Base-by-base conservation (phyloP, 371 early-diverging fungal genomes). In the Actinomucor elegans region DNA sequence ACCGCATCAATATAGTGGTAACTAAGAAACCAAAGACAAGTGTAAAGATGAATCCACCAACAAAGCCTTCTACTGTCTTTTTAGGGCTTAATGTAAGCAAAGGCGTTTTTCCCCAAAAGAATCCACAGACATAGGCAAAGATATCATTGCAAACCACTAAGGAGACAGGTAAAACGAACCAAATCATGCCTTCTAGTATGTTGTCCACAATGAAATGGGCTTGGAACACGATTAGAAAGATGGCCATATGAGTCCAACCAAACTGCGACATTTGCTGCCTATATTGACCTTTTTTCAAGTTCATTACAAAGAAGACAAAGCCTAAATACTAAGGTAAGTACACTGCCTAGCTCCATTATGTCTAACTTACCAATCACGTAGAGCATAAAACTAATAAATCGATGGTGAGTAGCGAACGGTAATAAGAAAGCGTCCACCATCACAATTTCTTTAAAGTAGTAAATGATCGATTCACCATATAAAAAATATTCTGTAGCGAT, bases 1-100 rank as follows among this genome's bases (percentile, higher is more conserved):
- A 93, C 64, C 80, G 77, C 71, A 73, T 73, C 27, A 79, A 48
- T 9, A 79, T 33, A 11, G 69, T 54, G 12, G 64, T 38, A 20
- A 92, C 85, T 53, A 93, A 52, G 52, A 94, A 87, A 3, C 93
- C 98, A 71, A 94, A 90, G 23, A 93, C 57, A 50, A 92, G 64
- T 1, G 99, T 99, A 57, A 84, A 81, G 36, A 99, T 51, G 52
- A 93, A 86, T 17, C 91, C 99, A 38, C 99, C 99, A 41, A 98
- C 80, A 64, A 98, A 99, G 4, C 99, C 99, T 72, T 99, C 99
- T 69, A 96, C 92, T 6, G 99, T 99, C 84, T 99, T 99, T 69
- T 99, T 99, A 17, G 99, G 99, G 63, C 93, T 92, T 17, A 99
- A 75, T 65, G 86, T 83, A 64, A 96, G 96, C 37, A 99, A 76